phyloP scores from a whole-genome alignment of 441 rosid species.

The Lepidium campestre region DNA sequence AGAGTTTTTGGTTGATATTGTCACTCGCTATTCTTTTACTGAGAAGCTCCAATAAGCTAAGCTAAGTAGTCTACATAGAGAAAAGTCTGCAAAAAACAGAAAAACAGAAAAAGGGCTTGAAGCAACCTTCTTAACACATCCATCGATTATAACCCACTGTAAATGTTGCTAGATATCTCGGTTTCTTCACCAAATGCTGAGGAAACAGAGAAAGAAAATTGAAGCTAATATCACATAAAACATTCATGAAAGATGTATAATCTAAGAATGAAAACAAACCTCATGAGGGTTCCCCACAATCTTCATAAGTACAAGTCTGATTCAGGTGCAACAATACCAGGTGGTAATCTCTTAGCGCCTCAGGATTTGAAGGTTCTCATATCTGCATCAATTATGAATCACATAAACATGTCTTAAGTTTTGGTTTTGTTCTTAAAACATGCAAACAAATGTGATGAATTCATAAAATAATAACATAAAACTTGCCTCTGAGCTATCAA shows the following conservation, averaged over 20 bases:
- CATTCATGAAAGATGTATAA: neutral
- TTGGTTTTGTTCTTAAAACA: conserved; percentile 1
- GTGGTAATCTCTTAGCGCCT: conserved; percentile 85
- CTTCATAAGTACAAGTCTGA: conserved; percentile 76
- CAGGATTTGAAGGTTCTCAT: conserved; percentile 89
- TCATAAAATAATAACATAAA: neutral
- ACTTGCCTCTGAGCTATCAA: conserved; percentile 18
- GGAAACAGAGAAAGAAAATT: neutral
- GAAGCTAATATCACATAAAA: neutral
- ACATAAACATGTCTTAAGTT: neutral
- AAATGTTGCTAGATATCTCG: conserved; percentile 83
- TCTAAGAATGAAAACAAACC: conserved; percentile 39
- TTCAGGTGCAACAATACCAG: conserved; percentile 70
- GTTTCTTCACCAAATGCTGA: conserved; percentile 63
- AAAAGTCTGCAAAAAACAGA: neutral
- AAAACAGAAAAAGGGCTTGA: neutral
- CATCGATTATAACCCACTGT: conserved; percentile 92
- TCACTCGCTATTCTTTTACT: too few relatives aligned
- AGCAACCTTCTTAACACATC: conserved; percentile 72
- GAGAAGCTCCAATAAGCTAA: too few relatives aligned
- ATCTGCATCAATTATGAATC: conserved; percentile 38
- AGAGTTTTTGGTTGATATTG: too few relatives aligned
- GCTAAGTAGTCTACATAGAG: too few relatives aligned
- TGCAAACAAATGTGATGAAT: neutral
- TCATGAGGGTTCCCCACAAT: conserved; percentile 83